phyloP scores from a whole-genome alignment of 371 early-diverging fungal genomes.

The Mucor piriformis region DNA sequence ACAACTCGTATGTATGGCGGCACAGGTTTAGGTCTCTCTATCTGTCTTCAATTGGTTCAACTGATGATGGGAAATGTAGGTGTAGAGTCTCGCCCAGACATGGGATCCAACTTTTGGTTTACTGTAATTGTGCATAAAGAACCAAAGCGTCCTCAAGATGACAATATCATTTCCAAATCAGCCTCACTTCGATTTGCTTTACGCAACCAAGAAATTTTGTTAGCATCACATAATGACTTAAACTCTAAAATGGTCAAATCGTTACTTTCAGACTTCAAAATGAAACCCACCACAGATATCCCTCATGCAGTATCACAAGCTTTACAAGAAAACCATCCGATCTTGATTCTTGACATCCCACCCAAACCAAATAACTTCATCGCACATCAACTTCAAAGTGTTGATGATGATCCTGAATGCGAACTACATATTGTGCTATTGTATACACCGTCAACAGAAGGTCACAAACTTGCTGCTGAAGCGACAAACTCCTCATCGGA shows the following conservation, averaged over 20 bases:
- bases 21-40: constrained; percentile 66
- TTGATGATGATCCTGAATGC: constrained; percentile 51
- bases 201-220: constrained; percentile 31
- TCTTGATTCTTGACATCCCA: constrained; percentile 48
- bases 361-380: constrained; percentile 41
- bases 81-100: constrained; percentile 53
- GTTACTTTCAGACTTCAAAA: constrained; percentile 32
- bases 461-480: constrained; percentile 46
- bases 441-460: constrained; percentile 51
- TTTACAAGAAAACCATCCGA: constrained; percentile 41
- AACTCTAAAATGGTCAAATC: constrained; percentile 47
- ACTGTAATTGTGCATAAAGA: constrained; percentile 41
- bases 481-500: constrained; percentile 45
- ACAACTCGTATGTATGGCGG: constrained; percentile 66
- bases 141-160: constrained; percentile 16
- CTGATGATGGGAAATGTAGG: constrained; percentile 62
- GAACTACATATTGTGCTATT: constrained; percentile 47
- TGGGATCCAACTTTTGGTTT: constrained; percentile 67
- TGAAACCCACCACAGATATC: constrained; percentile 35
- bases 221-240: constrained; percentile 39
- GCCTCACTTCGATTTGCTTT: constrained; percentile 21
- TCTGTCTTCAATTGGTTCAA: constrained; percentile 57
- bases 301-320: constrained; percentile 48
- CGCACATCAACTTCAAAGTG: constrained; percentile 45
- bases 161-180: not conserved